phyloP scores from a whole-genome alignment of 257 asterid species.

The Orobanche coerulescens region DNA sequence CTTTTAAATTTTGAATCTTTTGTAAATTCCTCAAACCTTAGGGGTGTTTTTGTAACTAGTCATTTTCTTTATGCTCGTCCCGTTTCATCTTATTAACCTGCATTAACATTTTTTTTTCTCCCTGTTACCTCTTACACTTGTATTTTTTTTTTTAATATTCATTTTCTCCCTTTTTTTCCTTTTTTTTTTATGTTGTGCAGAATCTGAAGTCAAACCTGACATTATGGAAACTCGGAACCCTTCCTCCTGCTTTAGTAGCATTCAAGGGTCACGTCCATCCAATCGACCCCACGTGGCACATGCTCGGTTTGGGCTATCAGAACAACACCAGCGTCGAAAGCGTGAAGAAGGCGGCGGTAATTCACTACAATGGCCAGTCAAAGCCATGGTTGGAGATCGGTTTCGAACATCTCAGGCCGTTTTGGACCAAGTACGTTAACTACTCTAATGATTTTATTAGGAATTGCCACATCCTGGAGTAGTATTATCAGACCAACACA shows the following conservation, averaged over 20 bases:
- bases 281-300: slow-evolving; percentile 86
- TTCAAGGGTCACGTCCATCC: slow-evolving; percentile 78
- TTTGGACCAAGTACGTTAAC: slow-evolving; percentile 86
- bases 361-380: slow-evolving; percentile 89
- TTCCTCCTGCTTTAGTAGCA: slow-evolving; percentile 91
- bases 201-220: slow-evolving; percentile 84
- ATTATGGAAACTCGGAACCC: slow-evolving; percentile 90
- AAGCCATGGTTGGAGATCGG: slow-evolving; percentile 96
- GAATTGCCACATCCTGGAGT: slow-evolving; percentile 84
- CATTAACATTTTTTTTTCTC: neutral
- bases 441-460: slow-evolving; percentile 75
- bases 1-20: too few relatives aligned
- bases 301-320: slow-evolving; percentile 96
- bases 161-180: too few relatives aligned
- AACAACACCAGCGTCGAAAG: slow-evolving; percentile 49
- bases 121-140: neutral
- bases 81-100: slow-evolving; percentile 1
- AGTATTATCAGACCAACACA: slow-evolving; percentile 21
- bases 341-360: slow-evolving; percentile 70
- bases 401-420: slow-evolving; percentile 86
- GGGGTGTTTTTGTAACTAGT: too few relatives aligned
- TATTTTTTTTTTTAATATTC: slow-evolving; percentile 13
- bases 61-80: neutral
- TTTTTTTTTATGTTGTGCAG: too few relatives aligned
- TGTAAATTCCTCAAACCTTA: too few relatives aligned